Base-by-base conservation (phyloP, 257 asterid species). In the Nicotiana knightiana region DNA sequence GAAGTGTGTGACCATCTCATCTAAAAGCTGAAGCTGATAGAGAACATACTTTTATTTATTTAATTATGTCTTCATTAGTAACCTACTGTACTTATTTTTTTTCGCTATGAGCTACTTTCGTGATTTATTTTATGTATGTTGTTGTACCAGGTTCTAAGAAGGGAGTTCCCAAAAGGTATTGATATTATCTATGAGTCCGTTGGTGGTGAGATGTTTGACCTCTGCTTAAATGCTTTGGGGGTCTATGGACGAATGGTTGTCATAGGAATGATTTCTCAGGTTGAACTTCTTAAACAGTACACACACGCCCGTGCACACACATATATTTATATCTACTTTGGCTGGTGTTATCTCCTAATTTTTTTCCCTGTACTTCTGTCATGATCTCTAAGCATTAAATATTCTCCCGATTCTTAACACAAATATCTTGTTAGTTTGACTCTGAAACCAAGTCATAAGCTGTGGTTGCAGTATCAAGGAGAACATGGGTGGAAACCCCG, bases 231-330 rank as follows among this genome's bases (percentile, higher is more conserved):
- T 30, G 33, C 33, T 30, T 30, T 30, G 33, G 33, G 33, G 33
- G 33, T 30, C 33, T 92, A 92, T 77, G 98, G 98, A 53, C 95
- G 84, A 82, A 97, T 95, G 64, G 91, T 95, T 77, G 98, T 95
- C 65, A 93, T 95, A 67, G 98, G 98, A 83, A 92, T 93, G 97
- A 88, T 92, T 68, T 95, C 97, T 89, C 97, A 95, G 97, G 98
- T 95, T 81, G 33, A 86, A 53, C 58, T 53, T 12, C 18, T 30
- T 30, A 30, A 30, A 30, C 33, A 30, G 33, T 30, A 30, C 3
- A 28, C 32, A 28, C 32, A 30, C 33, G 3, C 33, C 2, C 33
- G 30, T 28, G 33, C 33, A 30, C 33, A 30, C 33, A 30, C 33
- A 30, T 28, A 28, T 28, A 28, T 30, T 30, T 30, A 30, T 30